Evolutionary conservation across 75 land plant species (phyloP), one percentile per base, ranked within the genome.

Genomic region (Pinus albicaulis): DNA sequence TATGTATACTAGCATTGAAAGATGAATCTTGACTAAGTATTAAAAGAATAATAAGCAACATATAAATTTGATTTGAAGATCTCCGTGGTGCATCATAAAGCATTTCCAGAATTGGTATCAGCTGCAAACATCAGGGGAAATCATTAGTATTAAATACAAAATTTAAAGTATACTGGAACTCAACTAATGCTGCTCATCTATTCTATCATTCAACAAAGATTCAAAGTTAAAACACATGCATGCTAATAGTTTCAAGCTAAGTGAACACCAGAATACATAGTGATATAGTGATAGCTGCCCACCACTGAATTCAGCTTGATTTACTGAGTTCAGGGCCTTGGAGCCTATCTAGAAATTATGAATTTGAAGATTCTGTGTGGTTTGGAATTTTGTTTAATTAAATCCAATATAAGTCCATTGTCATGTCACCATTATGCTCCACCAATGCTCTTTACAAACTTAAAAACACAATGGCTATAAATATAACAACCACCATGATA

Each of bases 1-100:
- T 94, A 80, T 94, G 95, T 71, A 94, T 88, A 79, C 92, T 88
- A 44, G 95, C 95, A 83, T 90, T 94, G 82, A 94, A 94, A 57
- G 95, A 89, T 23, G 95, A 92, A 84, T 94, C 97, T 70, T 94
- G 97, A 78, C 97, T 94, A 6, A 94, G 87, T 41, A 94, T 94
- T 55, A 94, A 92, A 76, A 92, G 89, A 41, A 94, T 83, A 76
- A 94, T 83, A 76, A 94, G 80, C 77, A 94, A 72, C 97, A 94
- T 94, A 76, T 94, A 94, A 34, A 94, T 92, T 59, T 94, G 97
- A 83, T 94, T 94, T 17, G 95, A 77, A 48, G 90, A 83, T 78
- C 80, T 89, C 71, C 73, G 84, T 68, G 92, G 80, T 17, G 93
- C 97, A 92, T 92, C 87, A 53, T 94, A 94, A 56, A 94, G 79